Percentiles rank a stretch among this genome's conserved stretches.
These are phyloP conservation scores for Colletotrichum lentis DNA, from an alignment of 2,329 filamentous ascomycete genomes.

Conservation along the genomic window DNA sequence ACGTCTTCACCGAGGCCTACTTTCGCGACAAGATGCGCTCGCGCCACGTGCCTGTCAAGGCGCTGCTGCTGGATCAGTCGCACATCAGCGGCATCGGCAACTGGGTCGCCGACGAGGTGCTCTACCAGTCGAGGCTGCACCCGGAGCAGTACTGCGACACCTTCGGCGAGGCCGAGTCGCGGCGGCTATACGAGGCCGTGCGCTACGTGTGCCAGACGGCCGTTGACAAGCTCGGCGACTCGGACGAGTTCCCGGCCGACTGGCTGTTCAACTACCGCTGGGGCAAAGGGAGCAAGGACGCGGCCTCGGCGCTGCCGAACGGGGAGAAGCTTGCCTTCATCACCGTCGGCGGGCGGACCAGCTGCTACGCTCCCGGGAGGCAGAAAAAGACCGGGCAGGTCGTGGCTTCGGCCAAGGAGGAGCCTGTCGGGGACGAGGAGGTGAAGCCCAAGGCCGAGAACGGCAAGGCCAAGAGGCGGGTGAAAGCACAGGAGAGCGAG, in stretches of 20 bases:
- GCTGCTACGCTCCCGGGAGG: conserved; percentile 82
- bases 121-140: conserved; percentile 88
- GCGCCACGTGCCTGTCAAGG: conserved; percentile 88
- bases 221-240: conserved; percentile 81
- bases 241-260: conserved; percentile 80
- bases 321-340: conserved; percentile 86
- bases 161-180: conserved; percentile 75
- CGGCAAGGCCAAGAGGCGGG: conserved; percentile 42
- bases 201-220: conserved; percentile 82
- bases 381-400: conserved; percentile 78
- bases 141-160: conserved; percentile 93
- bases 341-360: conserved; percentile 90
- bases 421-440: conserved; percentile 48
- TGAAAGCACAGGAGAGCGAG: conserved; percentile 42
- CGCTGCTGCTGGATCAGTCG: conserved; percentile 84
- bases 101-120: conserved; percentile 94
- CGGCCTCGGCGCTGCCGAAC: conserved; percentile 73
- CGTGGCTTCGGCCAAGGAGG: conserved; percentile 54
- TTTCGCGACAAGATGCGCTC: conserved; percentile 73
- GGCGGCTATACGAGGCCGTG: conserved; percentile 75
- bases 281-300: conserved; percentile 84
- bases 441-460: conserved; percentile 31
- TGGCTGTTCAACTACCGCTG: conserved; percentile 92
- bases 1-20: conserved; percentile 79
- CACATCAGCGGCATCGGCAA: conserved; percentile 94